Evolutionary conservation across 257 asterid species (phyloP), one percentile per base, ranked within the genome.

Genomic region (Lycium barbarum): DNA sequence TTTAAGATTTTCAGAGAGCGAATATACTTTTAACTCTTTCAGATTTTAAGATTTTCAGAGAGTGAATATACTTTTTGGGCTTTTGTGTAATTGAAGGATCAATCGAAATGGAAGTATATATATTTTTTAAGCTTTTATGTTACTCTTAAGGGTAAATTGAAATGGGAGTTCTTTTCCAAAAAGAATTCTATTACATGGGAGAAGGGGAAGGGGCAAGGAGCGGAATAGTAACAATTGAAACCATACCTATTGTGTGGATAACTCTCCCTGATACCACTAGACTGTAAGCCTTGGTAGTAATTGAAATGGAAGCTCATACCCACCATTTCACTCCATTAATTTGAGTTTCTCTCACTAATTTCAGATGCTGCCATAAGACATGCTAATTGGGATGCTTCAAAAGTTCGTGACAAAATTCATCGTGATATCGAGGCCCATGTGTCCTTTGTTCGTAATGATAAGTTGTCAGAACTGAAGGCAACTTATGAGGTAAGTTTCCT

Each of bases 391-490:
- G 92, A 91, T 86, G 82, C 90, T 84, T 88, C 92, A 17, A 90
- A 91, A 93, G 83, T 90, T 55, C 92, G 90, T 86, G 94, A 88
- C 80, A 91, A 91, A 84, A 93, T 93, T 84, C 83, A 2, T 36
- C 92, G 87, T 85, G 95, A 93, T 85, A 93, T 93, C 61, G 92
- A 90, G 83, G 87, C 88, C 54, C 93, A 91, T 86, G 89, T 87
- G 57, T 91, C 89, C 62, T 84, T 80, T 80, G 88, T 93, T 81
- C 87, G 92, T 70, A 79, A 59, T 43, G 89, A 88, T 86, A 90
- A 88, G 85, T 85, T 93, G 83, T 87, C 93, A 5, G 88, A 89
- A 87, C 85, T 93, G 82, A 76, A 67, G 72, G 85, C 89, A 51
- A 81, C 85, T 71, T 86, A 82, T 78, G 92, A 92, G 94, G 94